Evolutionary conservation across 345 rosid species (phyloP).

Genomic region (Syzygium oleosum): DNA sequence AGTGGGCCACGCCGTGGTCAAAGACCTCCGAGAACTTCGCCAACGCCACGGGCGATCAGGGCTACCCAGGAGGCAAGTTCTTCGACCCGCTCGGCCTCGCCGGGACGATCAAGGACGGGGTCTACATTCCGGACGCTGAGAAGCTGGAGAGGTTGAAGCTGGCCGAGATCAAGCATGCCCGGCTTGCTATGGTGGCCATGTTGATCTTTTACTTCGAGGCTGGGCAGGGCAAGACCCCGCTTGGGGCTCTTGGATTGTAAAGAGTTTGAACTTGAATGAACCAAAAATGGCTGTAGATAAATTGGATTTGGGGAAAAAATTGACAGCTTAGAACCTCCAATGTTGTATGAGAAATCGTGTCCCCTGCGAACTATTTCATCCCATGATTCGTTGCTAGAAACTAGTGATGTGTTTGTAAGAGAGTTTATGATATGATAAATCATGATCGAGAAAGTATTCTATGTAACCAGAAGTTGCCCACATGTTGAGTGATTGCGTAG

Average conservation of each 20-base stretch:
- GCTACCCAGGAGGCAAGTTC: conserved; percentile 96
- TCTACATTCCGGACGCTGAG: conserved; percentile 63
- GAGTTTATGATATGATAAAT: background rate
- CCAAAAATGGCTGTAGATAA: background rate
- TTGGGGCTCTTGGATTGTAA: conserved; percentile 89
- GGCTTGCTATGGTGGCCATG: conserved; percentile 95
- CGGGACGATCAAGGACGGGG: conserved; percentile 58
- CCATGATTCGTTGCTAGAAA: background rate
- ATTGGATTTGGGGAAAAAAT: background rate
- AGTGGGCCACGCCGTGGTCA: conserved; percentile 99
- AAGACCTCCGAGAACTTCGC: conserved; percentile 81
- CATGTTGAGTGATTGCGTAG: too few species aligned
- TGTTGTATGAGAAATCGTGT: background rate
- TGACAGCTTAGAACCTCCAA: background rate
- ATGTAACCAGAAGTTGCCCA: background rate
- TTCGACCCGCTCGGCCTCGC: conserved; percentile 80
- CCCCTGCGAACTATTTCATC: background rate
- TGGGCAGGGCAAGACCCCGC: conserved; percentile 97
- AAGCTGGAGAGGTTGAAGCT: conserved; percentile 83
- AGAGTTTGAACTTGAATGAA: background rate
- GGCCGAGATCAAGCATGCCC: conserved; percentile 97
- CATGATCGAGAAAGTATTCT: background rate
- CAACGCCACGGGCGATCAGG: conserved; percentile 84
- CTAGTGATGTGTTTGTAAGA: background rate
- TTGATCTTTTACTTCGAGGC: conserved; percentile 92